phyloP scores from a whole-genome alignment of 495 filamentous ascomycete species.

The Penicillium maclennaniae region DNA sequence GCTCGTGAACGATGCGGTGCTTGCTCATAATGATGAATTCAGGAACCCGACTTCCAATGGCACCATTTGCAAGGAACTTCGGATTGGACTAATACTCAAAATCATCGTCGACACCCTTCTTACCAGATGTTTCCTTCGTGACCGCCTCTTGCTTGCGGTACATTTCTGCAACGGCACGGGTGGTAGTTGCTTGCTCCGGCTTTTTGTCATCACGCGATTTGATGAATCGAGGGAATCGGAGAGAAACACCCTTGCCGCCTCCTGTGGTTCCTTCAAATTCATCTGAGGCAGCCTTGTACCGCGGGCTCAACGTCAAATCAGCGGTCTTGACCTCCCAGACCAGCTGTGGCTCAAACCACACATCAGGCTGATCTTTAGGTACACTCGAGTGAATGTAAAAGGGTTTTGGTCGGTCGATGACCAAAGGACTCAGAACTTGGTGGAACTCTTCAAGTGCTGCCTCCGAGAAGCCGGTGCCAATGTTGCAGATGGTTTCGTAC shows the following conservation, averaged over 20 bases:
- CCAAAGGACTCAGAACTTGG: constrained; percentile 59
- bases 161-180: constrained; percentile 87
- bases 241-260: constrained; percentile 76
- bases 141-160: constrained; percentile 92
- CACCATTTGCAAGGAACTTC: not conserved
- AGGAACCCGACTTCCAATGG: not conserved
- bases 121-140: constrained; percentile 56
- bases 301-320: constrained; percentile 85
- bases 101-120: constrained; percentile 89
- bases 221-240: constrained; percentile 91
- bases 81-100: constrained; percentile 74
- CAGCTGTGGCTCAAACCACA: constrained; percentile 92
- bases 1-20: constrained; percentile 7
- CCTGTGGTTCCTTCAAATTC: constrained; percentile 51
- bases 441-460: constrained; percentile 79
- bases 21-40: not conserved
- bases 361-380: constrained; percentile 90
- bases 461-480: constrained; percentile 95
- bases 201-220: constrained; percentile 91
- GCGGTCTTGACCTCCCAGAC: constrained; percentile 99
- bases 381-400: constrained; percentile 85
- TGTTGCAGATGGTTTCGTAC: constrained; percentile 97
- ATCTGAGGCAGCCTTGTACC: constrained; percentile 78
- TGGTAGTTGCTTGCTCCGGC: constrained; percentile 82
- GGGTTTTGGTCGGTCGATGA: constrained; percentile 87